Evolutionary conservation across 2,329 filamentous ascomycete genomes (phyloP), one percentile per base, ranked within the genome.

Genomic region (Conoideocrella luteorostrata): DNA sequence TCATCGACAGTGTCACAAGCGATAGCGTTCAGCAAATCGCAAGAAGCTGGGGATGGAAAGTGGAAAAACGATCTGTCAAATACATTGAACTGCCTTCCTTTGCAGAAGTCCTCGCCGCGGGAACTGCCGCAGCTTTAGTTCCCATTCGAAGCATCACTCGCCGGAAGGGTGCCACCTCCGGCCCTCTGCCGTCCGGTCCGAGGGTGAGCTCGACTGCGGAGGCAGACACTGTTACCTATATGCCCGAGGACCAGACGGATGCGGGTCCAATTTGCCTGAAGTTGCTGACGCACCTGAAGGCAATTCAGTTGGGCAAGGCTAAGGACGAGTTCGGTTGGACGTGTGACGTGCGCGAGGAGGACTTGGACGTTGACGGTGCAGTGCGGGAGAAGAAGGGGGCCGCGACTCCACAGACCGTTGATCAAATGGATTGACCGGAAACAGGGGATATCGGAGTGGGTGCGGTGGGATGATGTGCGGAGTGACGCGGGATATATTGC

Each of bases 81-180:
- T 82, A 80, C 60, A 54, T 63, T 15, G 78, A 82, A 56, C 69
- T 82, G 15, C 64, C 70, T 10, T 52, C 58, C 42, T 78, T 78
- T 54, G 61, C 57, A 40, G 91, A 97, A 66, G 82, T 98, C 41
- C 82, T 96, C 66, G 93, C 91, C 4, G 90, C 89, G 3, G 91
- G 91, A 2, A 97, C 91, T 0, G 91, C 91, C 0, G 91, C 90
- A 0, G 87, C 88, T 1, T 73, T 98, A 43, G 90, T 97, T 3
- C 91, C 91, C 2, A 93, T 96, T 64, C 85, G 85, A 49, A 93
- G 86, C 53, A 95, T 97, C 62, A 93, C 87, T 3, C 80, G 89
- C 56, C 77, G 71, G 34, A 49, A 67, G 36, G 51, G 60, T 15
- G 28, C 21, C n/a, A 22, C 4, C 13, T 12, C 15, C 40, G 48